Evolutionary conservation across 2,329 filamentous ascomycete genomes (phyloP).

Genomic region (Cytospora chrysosperma): DNA sequence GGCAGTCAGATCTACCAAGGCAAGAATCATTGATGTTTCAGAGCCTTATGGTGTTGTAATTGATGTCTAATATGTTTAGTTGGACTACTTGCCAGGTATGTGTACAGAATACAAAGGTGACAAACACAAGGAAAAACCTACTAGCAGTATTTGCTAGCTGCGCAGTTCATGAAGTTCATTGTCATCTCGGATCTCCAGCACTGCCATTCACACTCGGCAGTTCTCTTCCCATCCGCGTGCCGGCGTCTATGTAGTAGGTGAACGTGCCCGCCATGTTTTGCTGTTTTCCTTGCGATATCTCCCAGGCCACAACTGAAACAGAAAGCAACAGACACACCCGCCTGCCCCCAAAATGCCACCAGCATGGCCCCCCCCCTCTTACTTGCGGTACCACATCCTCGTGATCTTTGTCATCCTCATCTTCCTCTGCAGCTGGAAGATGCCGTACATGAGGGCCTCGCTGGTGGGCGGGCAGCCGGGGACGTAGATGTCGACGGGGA

Average conservation of each 20-base stretch:
- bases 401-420: slow-evolving; percentile 53
- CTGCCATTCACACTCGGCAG: background rate
- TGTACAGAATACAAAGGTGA: slow-evolving; percentile 12
- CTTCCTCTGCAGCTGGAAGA: slow-evolving; percentile 70
- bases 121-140: slow-evolving; percentile 5
- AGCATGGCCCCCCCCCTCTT: slow-evolving; percentile 10
- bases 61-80: background rate
- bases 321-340: no score
- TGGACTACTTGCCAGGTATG: slow-evolving; percentile 3
- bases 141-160: slow-evolving; percentile 6
- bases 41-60: background rate
- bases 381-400: slow-evolving; percentile 54
- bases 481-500: slow-evolving; percentile 68
- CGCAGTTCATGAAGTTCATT: background rate
- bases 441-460: slow-evolving; percentile 51
- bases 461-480: slow-evolving; percentile 58
- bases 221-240: no score
- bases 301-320: background rate
- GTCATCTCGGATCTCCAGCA: background rate
- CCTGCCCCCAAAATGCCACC: background rate
- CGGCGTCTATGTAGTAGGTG: background rate
- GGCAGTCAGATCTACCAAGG: background rate
- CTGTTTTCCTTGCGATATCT: background rate
- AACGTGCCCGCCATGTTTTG: background rate
- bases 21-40: background rate